Conservation (phyloP, 73 alveolate species). For the Tetrahymena borealis region DNA sequence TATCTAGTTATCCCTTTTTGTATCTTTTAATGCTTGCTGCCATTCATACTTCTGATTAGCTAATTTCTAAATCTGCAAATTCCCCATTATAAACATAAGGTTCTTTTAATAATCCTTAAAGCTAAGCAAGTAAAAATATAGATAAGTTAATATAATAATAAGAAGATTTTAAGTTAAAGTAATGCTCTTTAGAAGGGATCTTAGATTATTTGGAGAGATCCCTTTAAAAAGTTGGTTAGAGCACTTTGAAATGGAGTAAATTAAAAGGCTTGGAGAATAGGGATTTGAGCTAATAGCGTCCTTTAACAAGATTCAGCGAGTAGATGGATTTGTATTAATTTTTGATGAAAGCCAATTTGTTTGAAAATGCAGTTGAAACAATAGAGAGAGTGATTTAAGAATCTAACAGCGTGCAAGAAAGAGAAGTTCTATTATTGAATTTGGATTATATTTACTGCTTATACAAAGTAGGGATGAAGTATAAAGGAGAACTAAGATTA, state of each 20-base stretch:
- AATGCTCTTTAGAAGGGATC: not conserved
- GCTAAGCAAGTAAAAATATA: not conserved
- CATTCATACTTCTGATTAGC: not conserved
- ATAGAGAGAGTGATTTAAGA: not conserved
- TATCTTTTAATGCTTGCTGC: not conserved
- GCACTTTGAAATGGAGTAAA: not conserved
- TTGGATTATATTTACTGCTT: not conserved
- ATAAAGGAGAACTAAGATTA: not conserved
- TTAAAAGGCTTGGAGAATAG: not conserved
- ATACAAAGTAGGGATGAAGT: not conserved
- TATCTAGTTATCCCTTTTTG: not conserved
- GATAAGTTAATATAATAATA: not conserved
- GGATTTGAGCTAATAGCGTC: not conserved
- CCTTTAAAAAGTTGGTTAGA: not conserved
- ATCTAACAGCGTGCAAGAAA: not conserved
- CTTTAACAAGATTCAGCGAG: not conserved
- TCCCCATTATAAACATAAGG: not conserved
- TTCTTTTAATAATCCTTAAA: not conserved
- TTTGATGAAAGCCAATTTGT: not conserved
- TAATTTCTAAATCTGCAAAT: not conserved
- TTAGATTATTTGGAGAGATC: too few relatives aligned
- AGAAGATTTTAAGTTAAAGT: not conserved
- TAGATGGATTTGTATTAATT: not conserved
- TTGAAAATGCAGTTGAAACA: not conserved
- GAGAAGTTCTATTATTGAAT: not conserved